Conservation (phyloP, 768 basidiomycete species). For the Sporobolomyces roseus region DNA sequence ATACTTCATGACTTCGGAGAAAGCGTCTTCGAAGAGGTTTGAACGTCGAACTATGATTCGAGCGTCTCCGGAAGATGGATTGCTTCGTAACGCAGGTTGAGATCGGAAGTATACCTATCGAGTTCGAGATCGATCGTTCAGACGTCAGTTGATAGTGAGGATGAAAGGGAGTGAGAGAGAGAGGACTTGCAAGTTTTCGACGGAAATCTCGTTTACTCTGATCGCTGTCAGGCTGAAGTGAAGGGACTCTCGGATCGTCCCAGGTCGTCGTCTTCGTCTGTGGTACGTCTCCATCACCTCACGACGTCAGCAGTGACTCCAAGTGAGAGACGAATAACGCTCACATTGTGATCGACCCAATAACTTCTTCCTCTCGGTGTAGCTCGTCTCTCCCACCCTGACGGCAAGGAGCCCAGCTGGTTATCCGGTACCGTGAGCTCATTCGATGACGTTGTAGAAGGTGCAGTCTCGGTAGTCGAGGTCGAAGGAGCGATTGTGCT, state of each 20-base stretch:
- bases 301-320: not conserved
- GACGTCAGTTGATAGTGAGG: not conserved
- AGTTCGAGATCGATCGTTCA: not conserved
- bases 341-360: slow-evolving; percentile 97
- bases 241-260: slow-evolving; percentile 95
- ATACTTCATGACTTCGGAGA: slow-evolving; percentile 98
- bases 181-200: slow-evolving; percentile 63
- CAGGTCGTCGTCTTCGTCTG: slow-evolving; percentile 81
- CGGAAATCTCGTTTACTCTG: slow-evolving; percentile 99
- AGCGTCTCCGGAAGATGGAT: slow-evolving; percentile 77
- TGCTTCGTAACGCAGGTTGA: slow-evolving; percentile 93
- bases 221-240: slow-evolving; percentile 88
- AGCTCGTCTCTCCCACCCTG: slow-evolving; percentile 98
- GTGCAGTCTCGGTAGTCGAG: not conserved
- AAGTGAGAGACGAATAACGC: not conserved
- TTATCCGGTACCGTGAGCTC: not conserved
- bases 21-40: slow-evolving; percentile 97
- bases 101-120: slow-evolving; percentile 85
- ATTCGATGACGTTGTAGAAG: not conserved
- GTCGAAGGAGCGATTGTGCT: not conserved
- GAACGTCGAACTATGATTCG: slow-evolving; percentile 96
- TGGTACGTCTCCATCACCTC: not conserved
- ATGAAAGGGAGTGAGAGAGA: not conserved
- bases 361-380: slow-evolving; percentile 95
- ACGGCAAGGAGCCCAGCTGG: slow-evolving; percentile 88